Percentiles rank a stretch among this genome's conserved stretches.
These are phyloP conservation scores for Penicillium daleae DNA, from an alignment of 495 filamentous ascomycete species.

Conservation along the genomic window DNA sequence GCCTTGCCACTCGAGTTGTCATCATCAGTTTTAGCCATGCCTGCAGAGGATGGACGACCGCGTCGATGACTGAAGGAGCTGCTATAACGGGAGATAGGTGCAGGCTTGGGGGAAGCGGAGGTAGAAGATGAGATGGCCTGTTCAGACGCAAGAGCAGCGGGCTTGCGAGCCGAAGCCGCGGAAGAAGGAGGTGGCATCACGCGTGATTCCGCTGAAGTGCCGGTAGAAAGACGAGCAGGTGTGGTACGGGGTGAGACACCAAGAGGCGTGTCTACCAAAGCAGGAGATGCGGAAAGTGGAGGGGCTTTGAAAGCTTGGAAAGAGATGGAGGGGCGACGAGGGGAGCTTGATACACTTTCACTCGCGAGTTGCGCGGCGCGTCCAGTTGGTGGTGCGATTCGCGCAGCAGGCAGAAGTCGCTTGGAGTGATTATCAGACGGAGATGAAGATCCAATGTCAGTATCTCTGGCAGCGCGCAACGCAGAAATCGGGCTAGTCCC, in stretches of 20 bases:
- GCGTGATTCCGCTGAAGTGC: slow-evolving; percentile 62
- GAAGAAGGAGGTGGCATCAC: slow-evolving; percentile 62
- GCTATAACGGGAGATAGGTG: slow-evolving; percentile 68
- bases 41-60: slow-evolving; percentile 72
- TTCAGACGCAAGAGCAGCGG: slow-evolving; percentile 55
- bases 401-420: slow-evolving; percentile 61
- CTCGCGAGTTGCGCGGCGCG: slow-evolving; percentile 61
- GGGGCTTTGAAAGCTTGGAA: slow-evolving; percentile 96
- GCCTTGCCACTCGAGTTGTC: slow-evolving; percentile 90
- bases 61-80: slow-evolving; percentile 90
- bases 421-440: slow-evolving; percentile 62
- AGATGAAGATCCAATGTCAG: slow-evolving; percentile 49
- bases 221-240: slow-evolving; percentile 54
- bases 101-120: slow-evolving; percentile 75
- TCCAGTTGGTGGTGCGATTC: slow-evolving; percentile 54
- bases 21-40: slow-evolving; percentile 74
- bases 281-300: slow-evolving; percentile 88
- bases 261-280: slow-evolving; percentile 54
- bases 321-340: slow-evolving; percentile 82
- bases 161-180: slow-evolving; percentile 41
- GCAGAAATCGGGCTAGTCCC: slow-evolving; percentile 86
- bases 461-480: slow-evolving; percentile 67
- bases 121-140: slow-evolving; percentile 62
- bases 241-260: slow-evolving; percentile 67
- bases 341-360: slow-evolving; percentile 53